Conservation (phyloP, 192 early-diverging fungal genomes). For the Podila epigama region DNA sequence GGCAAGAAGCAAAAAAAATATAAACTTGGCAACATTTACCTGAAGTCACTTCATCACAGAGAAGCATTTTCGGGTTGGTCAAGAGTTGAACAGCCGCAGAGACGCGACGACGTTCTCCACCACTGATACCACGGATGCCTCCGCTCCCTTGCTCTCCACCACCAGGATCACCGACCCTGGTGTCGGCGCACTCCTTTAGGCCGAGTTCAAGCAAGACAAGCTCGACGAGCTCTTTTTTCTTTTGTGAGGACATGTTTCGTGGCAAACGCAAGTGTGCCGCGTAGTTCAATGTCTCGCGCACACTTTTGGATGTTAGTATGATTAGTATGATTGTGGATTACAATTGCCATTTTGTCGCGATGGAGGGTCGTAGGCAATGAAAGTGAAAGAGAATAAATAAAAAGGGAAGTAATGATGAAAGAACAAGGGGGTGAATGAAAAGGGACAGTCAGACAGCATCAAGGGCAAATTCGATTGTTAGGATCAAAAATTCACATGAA, state of each 20-base stretch:
- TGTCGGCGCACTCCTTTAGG: slow-evolving; percentile 73
- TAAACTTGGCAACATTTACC: slow-evolving; percentile 35
- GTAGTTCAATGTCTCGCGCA: slow-evolving; percentile 80
- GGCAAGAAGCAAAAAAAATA: not conserved
- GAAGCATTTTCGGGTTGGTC: slow-evolving; percentile 71
- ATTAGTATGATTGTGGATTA: not conserved
- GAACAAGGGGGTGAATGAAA: too few relatives aligned
- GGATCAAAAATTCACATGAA: too few relatives aligned
- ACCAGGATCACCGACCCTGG: slow-evolving; percentile 68
- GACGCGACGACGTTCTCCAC: slow-evolving; percentile 78
- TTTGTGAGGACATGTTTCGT: slow-evolving; percentile 39
- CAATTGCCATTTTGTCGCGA: too few relatives aligned
- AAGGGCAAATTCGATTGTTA: too few relatives aligned
- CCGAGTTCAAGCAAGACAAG: slow-evolving; percentile 65
- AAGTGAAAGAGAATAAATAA: too few relatives aligned
- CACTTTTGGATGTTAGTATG: slow-evolving; percentile 60
- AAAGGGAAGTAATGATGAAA: too few relatives aligned
- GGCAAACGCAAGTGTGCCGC: slow-evolving; percentile 63
- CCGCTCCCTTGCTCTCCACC: slow-evolving; percentile 46
- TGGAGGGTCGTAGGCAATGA: not conserved
- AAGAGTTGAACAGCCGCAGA: slow-evolving; percentile 77
- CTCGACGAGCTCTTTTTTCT: slow-evolving; percentile 60
- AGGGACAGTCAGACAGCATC: too few relatives aligned
- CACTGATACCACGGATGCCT: slow-evolving; percentile 72
- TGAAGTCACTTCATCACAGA: slow-evolving; percentile 79